Percentiles rank a stretch among this genome's conserved stretches.
Conservation (phyloP, 176 grass and related monocot species). For the Eleusine coracana region DNA sequence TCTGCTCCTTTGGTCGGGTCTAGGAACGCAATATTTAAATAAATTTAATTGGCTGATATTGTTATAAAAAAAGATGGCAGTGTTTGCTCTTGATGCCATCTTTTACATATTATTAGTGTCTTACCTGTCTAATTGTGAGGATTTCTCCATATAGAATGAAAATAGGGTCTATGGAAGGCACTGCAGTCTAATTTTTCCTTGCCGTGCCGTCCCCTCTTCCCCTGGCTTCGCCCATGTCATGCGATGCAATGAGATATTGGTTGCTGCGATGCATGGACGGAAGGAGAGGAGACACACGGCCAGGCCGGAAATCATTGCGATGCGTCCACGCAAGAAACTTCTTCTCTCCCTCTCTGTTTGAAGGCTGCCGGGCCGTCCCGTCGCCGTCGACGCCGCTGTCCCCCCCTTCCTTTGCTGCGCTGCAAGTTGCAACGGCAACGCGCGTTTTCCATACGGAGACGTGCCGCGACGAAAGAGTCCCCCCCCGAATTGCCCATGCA, state of each 20-base stretch:
- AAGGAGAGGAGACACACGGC: background rate
- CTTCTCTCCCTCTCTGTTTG: no score
- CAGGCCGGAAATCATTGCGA: background rate
- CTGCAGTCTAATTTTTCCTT: background rate
- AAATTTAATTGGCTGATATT: background rate
- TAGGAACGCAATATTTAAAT: background rate
- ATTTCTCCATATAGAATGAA: conserved; percentile 13
- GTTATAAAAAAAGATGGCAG: background rate
- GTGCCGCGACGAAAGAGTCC: background rate
- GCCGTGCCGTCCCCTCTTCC: no score
- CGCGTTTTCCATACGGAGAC: background rate
- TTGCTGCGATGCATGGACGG: background rate
- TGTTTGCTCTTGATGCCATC: background rate
- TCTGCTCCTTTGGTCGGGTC: conserved; percentile 9
- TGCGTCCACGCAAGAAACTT: conserved; percentile 9
- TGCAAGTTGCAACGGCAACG: background rate
- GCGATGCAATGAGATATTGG: background rate
- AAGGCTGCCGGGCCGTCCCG: background rate
- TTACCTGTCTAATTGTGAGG: background rate
- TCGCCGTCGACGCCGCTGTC: background rate
- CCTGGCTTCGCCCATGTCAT: no score
- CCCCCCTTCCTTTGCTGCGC: background rate
- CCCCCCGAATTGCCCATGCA: background rate
- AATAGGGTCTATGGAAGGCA: background rate
- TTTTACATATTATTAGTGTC: no score